Base-by-base conservation (phyloP, 1,139 yeast genomes). In the Saccharomyces uvarum region DNA sequence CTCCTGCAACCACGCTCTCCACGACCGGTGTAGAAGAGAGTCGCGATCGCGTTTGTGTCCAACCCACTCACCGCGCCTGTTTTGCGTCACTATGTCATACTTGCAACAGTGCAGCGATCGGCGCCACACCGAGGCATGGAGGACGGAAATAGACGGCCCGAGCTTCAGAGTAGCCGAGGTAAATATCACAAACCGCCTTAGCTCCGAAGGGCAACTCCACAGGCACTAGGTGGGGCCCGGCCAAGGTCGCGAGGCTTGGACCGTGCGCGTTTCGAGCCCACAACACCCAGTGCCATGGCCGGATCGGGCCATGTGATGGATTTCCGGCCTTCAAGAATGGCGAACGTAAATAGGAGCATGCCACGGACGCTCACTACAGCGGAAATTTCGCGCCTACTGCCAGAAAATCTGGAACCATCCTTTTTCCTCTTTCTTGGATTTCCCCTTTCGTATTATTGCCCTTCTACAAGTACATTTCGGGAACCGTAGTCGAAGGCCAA, bases 361-460 rank as follows among this genome's bases (percentile, higher is more conserved):
- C 44, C 24, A 38, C 44, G 16, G 8, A 24, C 1, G 7, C 44
- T 9, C 19, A 11, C 13, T 9, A 16, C 19, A 8, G 44, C 44
- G 44, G 44, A 38, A 38, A 38, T 38, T 38, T 38, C 44, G 44
- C 44, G 44, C 44, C 19, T 38, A 38, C 11, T n/a, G 19, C 19
- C 19, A 38, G 44, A 38, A 7, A 38, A 38, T 38, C 44, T 38
- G 44, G 44, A 38, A 38, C 44, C 44, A n/a, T 38, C 44, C 44
- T 38, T 19, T 33, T 38, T 38, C 44, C 44, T 38, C 44, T 38
- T 38, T 38, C 44, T 38, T 38, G 44, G 24, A 38, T 38, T 38
- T 38, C 44, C 44, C 44, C 6, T 38, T 38, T 16, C 44, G 44
- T 38, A 38, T 38, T 38, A 38, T 38, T 19, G 24, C 44, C n/a